These are phyloP conservation scores for Cordyceps militaris DNA, from an alignment of 2,329 filamentous ascomycete species.

Conservation along the genomic window DNA sequence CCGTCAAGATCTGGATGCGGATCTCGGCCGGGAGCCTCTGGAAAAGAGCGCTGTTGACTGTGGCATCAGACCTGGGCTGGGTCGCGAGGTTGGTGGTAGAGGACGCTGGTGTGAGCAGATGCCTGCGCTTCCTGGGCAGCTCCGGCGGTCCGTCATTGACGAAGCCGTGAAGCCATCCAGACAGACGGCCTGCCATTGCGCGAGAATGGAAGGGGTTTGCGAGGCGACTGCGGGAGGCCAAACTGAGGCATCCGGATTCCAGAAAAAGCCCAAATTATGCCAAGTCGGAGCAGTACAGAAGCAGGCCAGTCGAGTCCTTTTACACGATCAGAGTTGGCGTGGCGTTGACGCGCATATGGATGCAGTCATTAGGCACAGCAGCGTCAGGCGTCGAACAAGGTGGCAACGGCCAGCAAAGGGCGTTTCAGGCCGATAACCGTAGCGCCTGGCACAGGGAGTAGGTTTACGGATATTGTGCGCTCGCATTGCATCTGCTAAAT, in stretches of 20 bases:
- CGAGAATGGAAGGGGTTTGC: neutral
- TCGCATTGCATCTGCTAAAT: neutral
- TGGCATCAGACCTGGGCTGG: neutral
- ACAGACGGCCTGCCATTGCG: slow-evolving; percentile 2
- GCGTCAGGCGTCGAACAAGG: neutral
- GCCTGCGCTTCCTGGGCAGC: neutral
- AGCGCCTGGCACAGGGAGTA: neutral
- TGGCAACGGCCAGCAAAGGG: neutral
- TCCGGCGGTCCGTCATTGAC: neutral
- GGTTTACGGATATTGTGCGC: neutral
- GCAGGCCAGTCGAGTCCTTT: slow-evolving; percentile 1
- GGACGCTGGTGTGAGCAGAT: neutral
- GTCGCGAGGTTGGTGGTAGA: neutral
- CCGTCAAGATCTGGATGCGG: slow-evolving; percentile 23
- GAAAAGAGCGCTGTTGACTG: slow-evolving; percentile 22
- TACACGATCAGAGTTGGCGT: neutral
- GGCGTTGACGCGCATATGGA: slow-evolving; percentile 5
- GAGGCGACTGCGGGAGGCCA: neutral
- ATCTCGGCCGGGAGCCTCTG: slow-evolving; percentile 27
- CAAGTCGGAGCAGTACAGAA: neutral
- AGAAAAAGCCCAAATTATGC: neutral
- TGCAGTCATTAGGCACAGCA: slow-evolving; percentile 3
- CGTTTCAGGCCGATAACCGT: neutral
- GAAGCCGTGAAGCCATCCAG: slow-evolving; percentile 11
- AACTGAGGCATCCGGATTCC: neutral